phyloP scores from a whole-genome alignment of 441 rosid species.

The Manihot esculenta region DNA sequence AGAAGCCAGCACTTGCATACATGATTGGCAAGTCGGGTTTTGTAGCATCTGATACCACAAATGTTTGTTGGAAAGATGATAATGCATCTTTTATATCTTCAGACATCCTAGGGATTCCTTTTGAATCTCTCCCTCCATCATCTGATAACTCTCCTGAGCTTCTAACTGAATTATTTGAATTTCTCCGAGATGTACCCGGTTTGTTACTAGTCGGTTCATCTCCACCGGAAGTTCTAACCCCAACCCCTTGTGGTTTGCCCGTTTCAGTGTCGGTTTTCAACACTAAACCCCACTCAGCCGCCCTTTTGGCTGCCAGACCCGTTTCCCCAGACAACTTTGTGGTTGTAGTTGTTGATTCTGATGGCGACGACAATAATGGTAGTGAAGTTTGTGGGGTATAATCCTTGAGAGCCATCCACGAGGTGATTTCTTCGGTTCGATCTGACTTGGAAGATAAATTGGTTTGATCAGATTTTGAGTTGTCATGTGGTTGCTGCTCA shows the following conservation, averaged over 20 bases:
- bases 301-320: constrained; percentile 74
- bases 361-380: constrained; percentile 17
- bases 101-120: constrained; percentile 64
- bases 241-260: constrained; percentile 83
- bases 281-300: constrained; percentile 97
- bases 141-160: constrained; percentile 76
- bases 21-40: constrained; percentile 82
- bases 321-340: constrained; percentile 32
- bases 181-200: constrained; percentile 46
- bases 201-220: constrained; percentile 43
- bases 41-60: constrained; percentile 94
- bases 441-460: constrained; percentile 25
- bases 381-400: constrained; percentile 32
- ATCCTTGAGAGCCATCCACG: constrained; percentile 95
- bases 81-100: constrained; percentile 79
- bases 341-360: constrained; percentile 13
- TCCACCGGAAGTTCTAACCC: constrained; percentile 75
- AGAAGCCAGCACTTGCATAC: constrained; percentile 98
- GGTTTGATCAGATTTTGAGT: constrained; percentile 23
- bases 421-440: constrained; percentile 51
- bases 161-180: constrained; percentile 66
- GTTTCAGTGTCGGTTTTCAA: constrained; percentile 78
- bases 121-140: constrained; percentile 51
- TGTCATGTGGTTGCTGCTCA: constrained; percentile 10
- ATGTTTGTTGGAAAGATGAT: constrained; percentile 88